Base-by-base conservation (phyloP, 768 basidiomycete genomes). In the Russula earlei region DNA sequence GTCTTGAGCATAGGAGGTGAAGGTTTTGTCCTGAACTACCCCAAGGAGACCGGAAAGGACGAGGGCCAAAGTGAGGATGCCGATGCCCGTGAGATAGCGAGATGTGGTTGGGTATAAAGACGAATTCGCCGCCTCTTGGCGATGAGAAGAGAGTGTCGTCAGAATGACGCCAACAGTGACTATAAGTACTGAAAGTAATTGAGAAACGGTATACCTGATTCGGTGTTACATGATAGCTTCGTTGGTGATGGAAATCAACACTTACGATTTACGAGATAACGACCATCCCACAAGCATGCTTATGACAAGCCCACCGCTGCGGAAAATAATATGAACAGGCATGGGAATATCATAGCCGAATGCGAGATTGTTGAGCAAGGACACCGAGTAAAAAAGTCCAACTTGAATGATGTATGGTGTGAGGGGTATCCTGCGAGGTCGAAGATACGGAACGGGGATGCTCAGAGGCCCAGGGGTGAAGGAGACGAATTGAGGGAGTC, bases 281-380 rank as follows among this genome's bases (percentile, higher is more conserved):
- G 85, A 52, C 76, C 81, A 85, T 1, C 91, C 91, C 48, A 93
- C 75, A 14, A 86, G 27, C 82, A 97, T 85, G 63, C 84, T 91
- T 27, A 93, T 75, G 31, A 91, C 79, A 52, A 95, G 72, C 0
- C 92, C 93, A 0, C 88, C 92, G 62, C 88, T 91, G 40, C 93
- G 78, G 66, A 95, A 95, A 58, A 97, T 87, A 67, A 97, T 95
- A 70, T 97, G 93, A 1, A 97, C 85, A 0, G 88, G 72, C 82
- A 96, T 91, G 20, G 94, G 92, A 56, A 96, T 85, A 38, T 77
- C 70, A 67, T 85, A 92, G 6, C 78, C 86, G 65, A 97, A 95
- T 0, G 91, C 92, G n/a, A 79, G 81, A 71, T 94, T 96, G 68
- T 96, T 97, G 62, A 97, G 73, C 58, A 87, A 66, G 6, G 89